Percentiles rank a stretch among this genome's conserved stretches.
Conservation (phyloP, 2,329 filamentous ascomycete species). For the Penicillium sp. region DNA sequence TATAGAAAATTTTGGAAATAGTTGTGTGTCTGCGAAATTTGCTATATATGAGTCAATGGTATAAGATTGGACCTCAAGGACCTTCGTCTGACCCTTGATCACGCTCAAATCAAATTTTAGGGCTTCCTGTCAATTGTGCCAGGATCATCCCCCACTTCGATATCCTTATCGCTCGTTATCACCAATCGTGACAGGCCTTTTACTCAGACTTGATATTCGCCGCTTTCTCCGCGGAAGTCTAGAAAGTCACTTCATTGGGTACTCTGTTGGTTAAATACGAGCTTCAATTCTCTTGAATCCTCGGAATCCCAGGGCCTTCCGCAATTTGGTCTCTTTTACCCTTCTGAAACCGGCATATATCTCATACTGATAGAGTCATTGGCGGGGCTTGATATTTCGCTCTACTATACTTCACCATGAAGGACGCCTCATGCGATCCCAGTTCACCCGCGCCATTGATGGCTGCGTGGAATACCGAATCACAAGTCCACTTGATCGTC, state of each 20-base stretch:
- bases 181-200: slow-evolving; percentile 23
- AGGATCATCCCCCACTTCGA: slow-evolving; percentile 1
- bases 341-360: background rate
- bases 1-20: slow-evolving; percentile 1
- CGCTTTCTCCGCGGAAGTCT: slow-evolving; percentile 26
- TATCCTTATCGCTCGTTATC: slow-evolving; percentile 25
- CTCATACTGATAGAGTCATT: slow-evolving; percentile 3
- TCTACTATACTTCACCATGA: slow-evolving; percentile 31
- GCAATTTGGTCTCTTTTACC: background rate
- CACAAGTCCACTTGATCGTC: slow-evolving; percentile 73
- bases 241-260: slow-evolving; percentile 5
- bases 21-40: background rate
- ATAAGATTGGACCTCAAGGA: background rate
- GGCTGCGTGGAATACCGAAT: slow-evolving; percentile 42
- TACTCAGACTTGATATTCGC: slow-evolving; percentile 23
- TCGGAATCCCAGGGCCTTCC: background rate
- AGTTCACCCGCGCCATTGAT: slow-evolving; percentile 35
- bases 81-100: background rate
- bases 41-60: background rate
- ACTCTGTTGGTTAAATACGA: background rate
- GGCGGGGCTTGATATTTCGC: slow-evolving; percentile 16
- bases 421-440: slow-evolving; percentile 28
- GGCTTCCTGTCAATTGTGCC: background rate
- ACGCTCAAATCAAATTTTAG: background rate
- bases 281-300: background rate